These are phyloP conservation scores for Lotus japonicus DNA, from an alignment of 306 rosid species.

Conservation along the genomic window DNA sequence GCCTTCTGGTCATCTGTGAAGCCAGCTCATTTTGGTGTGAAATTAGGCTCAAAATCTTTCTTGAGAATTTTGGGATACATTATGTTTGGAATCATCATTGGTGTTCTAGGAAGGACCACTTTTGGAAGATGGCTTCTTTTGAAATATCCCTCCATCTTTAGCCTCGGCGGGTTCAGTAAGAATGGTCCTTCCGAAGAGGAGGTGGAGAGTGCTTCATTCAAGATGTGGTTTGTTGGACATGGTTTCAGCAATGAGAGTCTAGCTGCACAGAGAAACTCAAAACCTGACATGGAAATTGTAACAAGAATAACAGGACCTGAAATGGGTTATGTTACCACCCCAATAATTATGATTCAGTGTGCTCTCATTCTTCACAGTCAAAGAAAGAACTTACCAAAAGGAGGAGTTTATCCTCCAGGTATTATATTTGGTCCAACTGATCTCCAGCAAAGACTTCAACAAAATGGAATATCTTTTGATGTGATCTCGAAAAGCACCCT, in stretches of 20 bases:
- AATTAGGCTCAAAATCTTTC: conserved; percentile 58
- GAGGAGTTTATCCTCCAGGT: conserved; percentile 71
- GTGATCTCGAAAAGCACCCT: conserved; percentile 46
- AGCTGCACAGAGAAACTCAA: conserved; percentile 31
- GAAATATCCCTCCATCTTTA: conserved; percentile 71
- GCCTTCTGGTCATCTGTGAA: conserved; percentile 67
- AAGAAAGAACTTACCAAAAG: conserved; percentile 58
- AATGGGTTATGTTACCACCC: conserved; percentile 81
- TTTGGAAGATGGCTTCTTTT: conserved; percentile 79
- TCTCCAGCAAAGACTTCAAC: conserved; percentile 67
- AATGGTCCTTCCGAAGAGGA: conserved; percentile 78
- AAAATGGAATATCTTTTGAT: conserved; percentile 75
- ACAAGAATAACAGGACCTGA: conserved; percentile 85
- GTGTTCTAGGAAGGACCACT: conserved; percentile 44
- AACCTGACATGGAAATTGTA: conserved; percentile 69
- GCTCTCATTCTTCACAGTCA: conserved; percentile 63
- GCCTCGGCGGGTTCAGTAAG: conserved; percentile 66
- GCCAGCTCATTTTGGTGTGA: conserved; percentile 78
- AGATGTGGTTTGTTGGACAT: conserved; percentile 84
- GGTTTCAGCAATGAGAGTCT: conserved; percentile 46
- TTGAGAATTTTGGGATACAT: conserved; percentile 38
- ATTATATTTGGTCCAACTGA: conserved; percentile 75
- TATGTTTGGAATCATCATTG: conserved; percentile 39
- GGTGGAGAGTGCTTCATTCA: conserved; percentile 64
- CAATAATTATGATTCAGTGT: conserved; percentile 72